Conservation (phyloP, 352 stramenopile species). For the Elongisporangium prolatum region DNA sequence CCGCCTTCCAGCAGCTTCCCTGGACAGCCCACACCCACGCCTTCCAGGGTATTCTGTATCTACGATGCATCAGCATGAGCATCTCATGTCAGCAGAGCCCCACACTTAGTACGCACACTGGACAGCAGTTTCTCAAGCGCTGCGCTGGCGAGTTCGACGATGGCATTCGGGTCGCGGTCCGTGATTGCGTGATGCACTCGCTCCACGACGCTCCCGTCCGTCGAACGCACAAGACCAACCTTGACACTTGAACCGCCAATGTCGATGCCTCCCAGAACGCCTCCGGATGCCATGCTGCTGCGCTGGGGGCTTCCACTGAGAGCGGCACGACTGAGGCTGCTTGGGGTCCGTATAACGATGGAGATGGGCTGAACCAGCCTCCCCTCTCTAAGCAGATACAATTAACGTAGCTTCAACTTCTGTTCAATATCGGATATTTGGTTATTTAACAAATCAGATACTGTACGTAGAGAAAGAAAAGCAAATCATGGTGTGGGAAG, state of each 20-base stretch:
- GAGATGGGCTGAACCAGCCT: background rate
- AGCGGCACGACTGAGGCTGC: background rate
- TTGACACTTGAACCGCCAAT: slow-evolving; percentile 77
- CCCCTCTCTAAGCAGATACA: background rate
- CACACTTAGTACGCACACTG: slow-evolving; percentile 19
- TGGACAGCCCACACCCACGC: slow-evolving; percentile 60
- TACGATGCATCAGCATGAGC: slow-evolving; percentile 4
- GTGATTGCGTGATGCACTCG: slow-evolving; percentile 33
- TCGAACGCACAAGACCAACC: slow-evolving; percentile 45
- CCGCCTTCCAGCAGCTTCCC: slow-evolving; percentile 43
- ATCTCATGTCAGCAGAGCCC: no score
- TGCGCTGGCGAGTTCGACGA: slow-evolving; percentile 42
- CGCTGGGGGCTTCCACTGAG: background rate
- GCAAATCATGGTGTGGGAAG: background rate
- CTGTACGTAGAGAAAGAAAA: background rate
- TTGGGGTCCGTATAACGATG: background rate
- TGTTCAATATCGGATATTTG: background rate
- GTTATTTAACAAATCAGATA: background rate
- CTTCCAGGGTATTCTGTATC: slow-evolving; percentile 26
- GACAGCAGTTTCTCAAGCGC: slow-evolving; percentile 38
- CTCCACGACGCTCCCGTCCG: slow-evolving; percentile 36
- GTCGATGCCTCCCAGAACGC: slow-evolving; percentile 51
- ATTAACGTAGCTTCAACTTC: background rate
- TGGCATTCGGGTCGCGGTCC: slow-evolving; percentile 33
- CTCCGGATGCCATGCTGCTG: slow-evolving; percentile 2